Conservation (phyloP, 1,284 basidiomycete genomes). For the Thecaphora thlaspeos region DNA sequence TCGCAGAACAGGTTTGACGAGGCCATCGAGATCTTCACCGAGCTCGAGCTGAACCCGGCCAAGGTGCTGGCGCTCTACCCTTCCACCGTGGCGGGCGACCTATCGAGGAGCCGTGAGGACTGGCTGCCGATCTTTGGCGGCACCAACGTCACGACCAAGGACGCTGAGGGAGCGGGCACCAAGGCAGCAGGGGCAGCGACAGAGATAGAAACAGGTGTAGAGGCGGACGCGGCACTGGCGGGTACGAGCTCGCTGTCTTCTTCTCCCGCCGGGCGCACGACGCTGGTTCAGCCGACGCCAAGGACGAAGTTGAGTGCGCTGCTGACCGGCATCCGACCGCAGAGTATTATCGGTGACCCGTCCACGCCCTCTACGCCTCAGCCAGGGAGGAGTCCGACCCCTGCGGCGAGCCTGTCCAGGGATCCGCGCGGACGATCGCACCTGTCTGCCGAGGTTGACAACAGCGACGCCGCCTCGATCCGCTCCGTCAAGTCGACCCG, state of each 20-base stretch:
- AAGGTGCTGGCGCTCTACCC: conserved; percentile 90
- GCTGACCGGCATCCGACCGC: conserved; percentile 22
- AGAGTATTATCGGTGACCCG: conserved; percentile 30
- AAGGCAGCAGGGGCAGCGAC: too few species aligned
- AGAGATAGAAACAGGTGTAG: too few species aligned
- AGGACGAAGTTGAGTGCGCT: conserved; percentile 48
- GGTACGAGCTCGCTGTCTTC: too few species aligned
- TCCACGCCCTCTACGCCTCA: too few species aligned
- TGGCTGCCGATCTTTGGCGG: conserved; percentile 89
- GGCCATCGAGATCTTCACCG: conserved; percentile 83
- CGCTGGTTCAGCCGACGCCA: conserved; percentile 4
- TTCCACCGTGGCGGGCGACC: conserved; percentile 73
- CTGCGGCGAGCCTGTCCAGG: too few species aligned
- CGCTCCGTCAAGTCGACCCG: conserved; percentile 20
- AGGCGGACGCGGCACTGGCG: too few species aligned
- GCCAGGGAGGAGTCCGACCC: too few species aligned
- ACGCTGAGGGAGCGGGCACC: too few species aligned
- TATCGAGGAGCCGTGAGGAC: conserved; percentile 68
- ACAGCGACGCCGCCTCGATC: conserved; percentile 23
- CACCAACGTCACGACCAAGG: conserved; percentile 57
- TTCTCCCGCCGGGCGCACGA: too few species aligned
- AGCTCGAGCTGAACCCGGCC: conserved; percentile 86
- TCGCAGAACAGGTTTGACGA: conserved; percentile 68
- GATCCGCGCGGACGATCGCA: too few species aligned
- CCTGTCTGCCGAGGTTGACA: background rate